These are phyloP conservation scores for Guadua angustifolia DNA, from an alignment of 176 grass and related monocot species.

Conservation along the genomic window DNA sequence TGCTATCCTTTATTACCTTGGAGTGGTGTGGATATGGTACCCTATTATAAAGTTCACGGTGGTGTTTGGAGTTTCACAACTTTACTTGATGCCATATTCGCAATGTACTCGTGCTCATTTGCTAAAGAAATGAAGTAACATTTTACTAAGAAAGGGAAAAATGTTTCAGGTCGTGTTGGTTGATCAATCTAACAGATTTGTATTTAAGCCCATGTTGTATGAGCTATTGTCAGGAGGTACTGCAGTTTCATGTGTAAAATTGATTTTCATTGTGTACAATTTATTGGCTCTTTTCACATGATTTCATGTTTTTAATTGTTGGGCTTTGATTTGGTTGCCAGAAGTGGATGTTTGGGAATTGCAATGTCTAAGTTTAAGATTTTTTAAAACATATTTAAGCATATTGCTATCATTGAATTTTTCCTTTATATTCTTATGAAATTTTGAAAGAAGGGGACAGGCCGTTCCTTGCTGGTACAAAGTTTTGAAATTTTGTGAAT, in stretches of 20 bases:
- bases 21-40: no score
- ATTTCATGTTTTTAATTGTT: conserved; percentile 34
- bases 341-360: conserved; percentile 93
- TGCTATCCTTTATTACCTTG: no score
- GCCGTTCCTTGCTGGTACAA: conserved; percentile 4
- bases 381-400: not conserved
- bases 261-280: no score
- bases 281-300: no score
- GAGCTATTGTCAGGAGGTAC: conserved; percentile 94
- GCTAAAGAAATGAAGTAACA: conserved; percentile 22
- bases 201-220: conserved; percentile 90
- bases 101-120: not conserved
- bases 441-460: not conserved
- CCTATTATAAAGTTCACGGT: no score
- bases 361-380: conserved; percentile 5
- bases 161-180: conserved; percentile 70
- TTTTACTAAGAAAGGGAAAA: conserved; percentile 34
- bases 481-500: not conserved
- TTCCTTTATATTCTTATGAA: conserved; percentile 1
- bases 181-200: conserved; percentile 96
- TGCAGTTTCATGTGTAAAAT: conserved; percentile 31
- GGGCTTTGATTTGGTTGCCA: conserved; percentile 46
- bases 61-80: no score
- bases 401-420: no score
- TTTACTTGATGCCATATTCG: conserved; percentile 40